phyloP scores from a whole-genome alignment of 768 basidiomycete species.

The Pleurotus citrinopileatus region DNA sequence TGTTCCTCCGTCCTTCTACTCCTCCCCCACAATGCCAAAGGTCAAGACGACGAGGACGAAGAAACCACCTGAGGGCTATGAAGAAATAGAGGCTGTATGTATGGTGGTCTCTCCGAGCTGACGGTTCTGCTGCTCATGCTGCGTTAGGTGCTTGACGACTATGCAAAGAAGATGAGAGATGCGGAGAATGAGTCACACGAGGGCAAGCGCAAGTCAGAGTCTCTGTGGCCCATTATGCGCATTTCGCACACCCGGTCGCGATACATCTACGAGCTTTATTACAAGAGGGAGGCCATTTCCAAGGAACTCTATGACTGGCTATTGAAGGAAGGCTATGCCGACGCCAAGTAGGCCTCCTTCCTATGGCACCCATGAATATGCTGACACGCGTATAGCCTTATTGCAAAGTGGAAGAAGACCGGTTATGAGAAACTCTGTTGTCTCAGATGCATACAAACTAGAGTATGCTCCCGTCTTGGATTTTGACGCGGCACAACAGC shows the following conservation, averaged over 20 bases:
- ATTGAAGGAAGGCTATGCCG: slow-evolving; percentile 94
- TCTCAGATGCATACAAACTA: slow-evolving; percentile 92
- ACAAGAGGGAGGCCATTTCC: slow-evolving; percentile 95
- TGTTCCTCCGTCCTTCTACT: background rate
- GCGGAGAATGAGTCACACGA: slow-evolving; percentile 99
- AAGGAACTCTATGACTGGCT: slow-evolving; percentile 96
- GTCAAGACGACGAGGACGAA: slow-evolving; percentile 92
- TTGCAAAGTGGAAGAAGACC: slow-evolving; percentile 99
- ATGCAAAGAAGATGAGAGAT: slow-evolving; percentile 98
- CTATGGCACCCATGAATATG: slow-evolving; percentile 1
- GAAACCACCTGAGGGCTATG: slow-evolving; percentile 91
- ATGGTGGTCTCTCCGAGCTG: background rate
- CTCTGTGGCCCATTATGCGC: slow-evolving; percentile 97
- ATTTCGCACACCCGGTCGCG: slow-evolving; percentile 94
- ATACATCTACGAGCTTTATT: slow-evolving; percentile 98
- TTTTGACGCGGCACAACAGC: slow-evolving; percentile 1
- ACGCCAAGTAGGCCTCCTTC: slow-evolving; percentile 73
- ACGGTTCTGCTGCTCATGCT: slow-evolving; percentile 7
- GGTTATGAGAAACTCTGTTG: slow-evolving; percentile 99
- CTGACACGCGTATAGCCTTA: slow-evolving; percentile 54
- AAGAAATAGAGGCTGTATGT: slow-evolving; percentile 83
- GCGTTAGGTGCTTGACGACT: slow-evolving; percentile 89
- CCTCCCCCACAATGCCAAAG: slow-evolving; percentile 72
- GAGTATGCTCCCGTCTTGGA: slow-evolving; percentile 40
- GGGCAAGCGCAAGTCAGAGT: slow-evolving; percentile 93